Evolutionary conservation across 108 stramenopile species (phyloP).

Genomic region (Nannochloropsis oceanica): DNA sequence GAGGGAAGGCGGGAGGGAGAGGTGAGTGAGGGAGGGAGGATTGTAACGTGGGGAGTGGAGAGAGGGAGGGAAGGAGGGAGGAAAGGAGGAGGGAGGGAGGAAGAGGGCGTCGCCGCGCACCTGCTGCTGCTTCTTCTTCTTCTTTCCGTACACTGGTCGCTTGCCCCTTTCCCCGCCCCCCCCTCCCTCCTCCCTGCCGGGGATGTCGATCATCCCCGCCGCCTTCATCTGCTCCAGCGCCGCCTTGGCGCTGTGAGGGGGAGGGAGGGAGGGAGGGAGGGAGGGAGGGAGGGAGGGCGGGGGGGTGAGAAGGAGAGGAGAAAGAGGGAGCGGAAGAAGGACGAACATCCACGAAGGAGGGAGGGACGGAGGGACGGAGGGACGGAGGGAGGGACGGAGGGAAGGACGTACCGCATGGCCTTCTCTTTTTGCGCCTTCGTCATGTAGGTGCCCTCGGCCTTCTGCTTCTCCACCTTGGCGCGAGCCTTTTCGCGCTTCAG

Average conservation of each 20-base stretch:
- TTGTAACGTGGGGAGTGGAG: too few relatives aligned
- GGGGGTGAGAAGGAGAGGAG: not conserved
- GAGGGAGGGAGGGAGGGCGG: not conserved
- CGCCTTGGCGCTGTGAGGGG: not conserved
- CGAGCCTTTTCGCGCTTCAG: not conserved
- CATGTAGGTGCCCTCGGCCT: slow-evolving; percentile 41
- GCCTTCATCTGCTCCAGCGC: not conserved
- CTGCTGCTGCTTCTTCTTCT: not conserved
- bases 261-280: not conserved
- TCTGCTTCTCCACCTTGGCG: slow-evolving; percentile 30
- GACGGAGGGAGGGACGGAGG: slow-evolving; percentile 24
- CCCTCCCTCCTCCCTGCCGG: not conserved
- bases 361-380: slow-evolving; percentile 20
- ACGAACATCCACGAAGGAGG: not conserved
- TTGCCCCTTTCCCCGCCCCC: not conserved
- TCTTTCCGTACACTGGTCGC: not conserved
- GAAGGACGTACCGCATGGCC: slow-evolving; percentile 18
- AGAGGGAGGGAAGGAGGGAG: not conserved
- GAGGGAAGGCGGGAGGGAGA: not conserved
- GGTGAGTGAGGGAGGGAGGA: not conserved
- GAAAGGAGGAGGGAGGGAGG: not conserved
- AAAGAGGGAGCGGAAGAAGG: not conserved
- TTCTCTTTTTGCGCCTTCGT: slow-evolving; percentile 40
- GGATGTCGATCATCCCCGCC: not conserved
- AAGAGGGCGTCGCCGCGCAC: not conserved